These are phyloP conservation scores for Collybiopsis luxurians DNA, from an alignment of 768 basidiomycete genomes.

Conservation along the genomic window DNA sequence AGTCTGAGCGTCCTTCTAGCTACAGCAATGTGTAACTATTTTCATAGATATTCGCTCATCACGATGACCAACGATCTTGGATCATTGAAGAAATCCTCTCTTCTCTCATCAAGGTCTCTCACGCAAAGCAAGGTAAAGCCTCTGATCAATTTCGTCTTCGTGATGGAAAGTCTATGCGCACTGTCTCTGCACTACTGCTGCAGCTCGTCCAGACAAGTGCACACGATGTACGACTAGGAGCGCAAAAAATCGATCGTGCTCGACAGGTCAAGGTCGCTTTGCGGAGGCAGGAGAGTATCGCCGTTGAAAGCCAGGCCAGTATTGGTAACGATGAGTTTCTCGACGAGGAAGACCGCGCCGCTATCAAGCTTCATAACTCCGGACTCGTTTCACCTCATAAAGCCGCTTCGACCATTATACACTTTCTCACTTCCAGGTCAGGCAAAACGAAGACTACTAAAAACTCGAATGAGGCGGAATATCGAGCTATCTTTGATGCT, in stretches of 20 bases:
- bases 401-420: conserved; percentile 80
- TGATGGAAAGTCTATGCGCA: conserved; percentile 89
- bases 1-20: conserved; percentile 25
- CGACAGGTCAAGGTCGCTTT: conserved; percentile 62
- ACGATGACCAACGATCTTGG: conserved; percentile 91
- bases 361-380: conserved; percentile 65
- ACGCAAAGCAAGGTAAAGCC: conserved; percentile 86
- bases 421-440: conserved; percentile 76
- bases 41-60: conserved; percentile 81
- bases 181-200: conserved; percentile 87
- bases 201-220: conserved; percentile 97
- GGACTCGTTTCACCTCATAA: conserved; percentile 81
- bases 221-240: conserved; percentile 78
- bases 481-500: conserved; percentile 89
- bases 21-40: background rate
- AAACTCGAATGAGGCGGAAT: conserved; percentile 92
- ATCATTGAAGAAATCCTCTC: conserved; percentile 96
- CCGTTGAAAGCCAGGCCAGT: conserved; percentile 34
- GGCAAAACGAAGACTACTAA: conserved; percentile 88
- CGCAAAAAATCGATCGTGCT: conserved; percentile 55
- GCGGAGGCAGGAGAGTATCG: conserved; percentile 60
- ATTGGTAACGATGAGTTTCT: conserved; percentile 37
- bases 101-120: conserved; percentile 86
- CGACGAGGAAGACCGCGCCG: conserved; percentile 69
- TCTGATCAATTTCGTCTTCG: conserved; percentile 55